Evolutionary conservation across 2,329 filamentous ascomycete species (phyloP).

Genomic region (Xylaria sp.): DNA sequence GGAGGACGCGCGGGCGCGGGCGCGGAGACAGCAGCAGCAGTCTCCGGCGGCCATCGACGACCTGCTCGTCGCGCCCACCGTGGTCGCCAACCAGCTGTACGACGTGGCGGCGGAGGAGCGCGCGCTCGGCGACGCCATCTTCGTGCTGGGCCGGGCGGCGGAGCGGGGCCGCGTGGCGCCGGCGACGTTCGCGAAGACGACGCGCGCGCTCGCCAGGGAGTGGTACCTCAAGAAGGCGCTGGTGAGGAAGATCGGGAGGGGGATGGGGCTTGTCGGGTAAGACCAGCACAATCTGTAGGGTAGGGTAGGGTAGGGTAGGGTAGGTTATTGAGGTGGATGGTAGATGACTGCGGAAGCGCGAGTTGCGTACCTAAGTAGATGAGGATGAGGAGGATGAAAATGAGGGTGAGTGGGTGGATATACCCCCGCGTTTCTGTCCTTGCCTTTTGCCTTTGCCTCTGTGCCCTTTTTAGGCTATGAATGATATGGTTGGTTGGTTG

Average conservation of each 20-base stretch:
- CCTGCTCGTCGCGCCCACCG: constrained; percentile 87
- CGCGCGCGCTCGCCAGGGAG: constrained; percentile 73
- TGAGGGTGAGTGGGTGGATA: not conserved
- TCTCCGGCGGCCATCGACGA: constrained; percentile 79
- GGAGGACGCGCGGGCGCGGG: constrained; percentile 67
- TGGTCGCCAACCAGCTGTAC: constrained; percentile 92
- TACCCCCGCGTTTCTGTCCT: not conserved
- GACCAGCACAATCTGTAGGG: not conserved
- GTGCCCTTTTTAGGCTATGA: no score
- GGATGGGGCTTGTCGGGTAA: constrained; percentile 66
- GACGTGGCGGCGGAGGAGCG: constrained; percentile 85
- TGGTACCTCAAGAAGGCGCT: constrained; percentile 84
- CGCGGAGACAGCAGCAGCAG: no score
- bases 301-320: constrained; percentile 4
- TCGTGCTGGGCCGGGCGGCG: constrained; percentile 74
- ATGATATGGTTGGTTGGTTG: no score
- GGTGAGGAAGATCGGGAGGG: constrained; percentile 73
- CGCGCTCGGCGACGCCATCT: constrained; percentile 83
- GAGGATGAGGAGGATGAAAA: not conserved
- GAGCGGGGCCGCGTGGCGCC: constrained; percentile 72
- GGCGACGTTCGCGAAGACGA: constrained; percentile 78
- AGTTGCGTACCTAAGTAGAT: not conserved
- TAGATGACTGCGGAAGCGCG: no score
- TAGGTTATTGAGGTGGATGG: not conserved
- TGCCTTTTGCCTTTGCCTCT: not conserved